Evolutionary conservation across 768 basidiomycete species (phyloP).

Genomic region (Tylopilus subfusipes): DNA sequence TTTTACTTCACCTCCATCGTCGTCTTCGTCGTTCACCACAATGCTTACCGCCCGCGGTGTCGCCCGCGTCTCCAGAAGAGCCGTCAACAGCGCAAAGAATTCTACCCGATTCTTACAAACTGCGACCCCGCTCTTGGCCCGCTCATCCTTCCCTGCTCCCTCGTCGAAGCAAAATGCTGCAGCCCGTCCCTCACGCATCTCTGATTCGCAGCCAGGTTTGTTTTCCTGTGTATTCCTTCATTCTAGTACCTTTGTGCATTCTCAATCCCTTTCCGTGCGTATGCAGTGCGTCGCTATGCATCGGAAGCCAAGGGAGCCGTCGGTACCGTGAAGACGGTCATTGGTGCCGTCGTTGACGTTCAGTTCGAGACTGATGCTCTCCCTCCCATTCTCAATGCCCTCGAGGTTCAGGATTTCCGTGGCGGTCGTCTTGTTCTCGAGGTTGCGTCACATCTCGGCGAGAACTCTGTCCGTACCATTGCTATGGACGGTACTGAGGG

Average conservation of each 20-base stretch:
- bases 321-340: slow-evolving; percentile 95
- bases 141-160: slow-evolving; percentile 45
- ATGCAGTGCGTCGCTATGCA: slow-evolving; percentile 78
- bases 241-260: neutral
- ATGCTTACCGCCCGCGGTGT: slow-evolving; percentile 89
- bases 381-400: slow-evolving; percentile 97
- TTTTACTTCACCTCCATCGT: slow-evolving; percentile 24
- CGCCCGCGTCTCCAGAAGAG: slow-evolving; percentile 84
- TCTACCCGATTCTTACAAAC: slow-evolving; percentile 81
- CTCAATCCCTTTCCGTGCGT: slow-evolving; percentile 3
- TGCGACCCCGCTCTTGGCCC: slow-evolving; percentile 54
- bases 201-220: slow-evolving; percentile 54
- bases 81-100: slow-evolving; percentile 70
- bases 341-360: slow-evolving; percentile 99
- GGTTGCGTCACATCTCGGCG: slow-evolving; percentile 97
- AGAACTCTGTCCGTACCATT: slow-evolving; percentile 99
- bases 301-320: slow-evolving; percentile 74
- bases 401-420: slow-evolving; percentile 92
- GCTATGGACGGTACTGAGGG: slow-evolving; percentile 99
- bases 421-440: slow-evolving; percentile 98
- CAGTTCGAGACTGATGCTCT: slow-evolving; percentile 90
- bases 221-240: slow-evolving; percentile 12
- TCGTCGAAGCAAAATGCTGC: slow-evolving; percentile 44
- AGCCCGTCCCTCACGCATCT: slow-evolving; percentile 47
- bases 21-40: slow-evolving; percentile 38